A percentile compares a stretch with the other conserved stretches of the same genome.
These are phyloP conservation scores for Aegilops umbellulata DNA, from an alignment of 176 grass and related monocot species.

Conservation along the genomic window DNA sequence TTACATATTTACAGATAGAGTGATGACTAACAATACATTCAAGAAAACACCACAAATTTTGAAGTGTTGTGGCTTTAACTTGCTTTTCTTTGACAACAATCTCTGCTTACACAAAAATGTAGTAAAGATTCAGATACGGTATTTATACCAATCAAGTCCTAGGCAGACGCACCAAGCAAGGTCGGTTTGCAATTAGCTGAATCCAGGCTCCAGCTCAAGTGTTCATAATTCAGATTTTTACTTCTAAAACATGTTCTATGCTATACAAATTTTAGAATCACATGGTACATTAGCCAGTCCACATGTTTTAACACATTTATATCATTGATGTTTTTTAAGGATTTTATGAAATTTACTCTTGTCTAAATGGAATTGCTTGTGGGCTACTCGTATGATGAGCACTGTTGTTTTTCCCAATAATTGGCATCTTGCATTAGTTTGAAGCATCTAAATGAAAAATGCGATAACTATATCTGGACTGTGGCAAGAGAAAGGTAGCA, in stretches of 20 bases:
- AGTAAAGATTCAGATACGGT: background rate
- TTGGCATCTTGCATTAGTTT: slow-evolving; percentile 6
- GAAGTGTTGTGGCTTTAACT: slow-evolving; percentile 2
- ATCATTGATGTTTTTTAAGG: background rate
- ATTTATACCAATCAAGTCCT: slow-evolving; percentile 22
- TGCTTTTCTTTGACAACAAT: slow-evolving; percentile 15
- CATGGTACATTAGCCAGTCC: background rate
- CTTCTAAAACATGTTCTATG: background rate
- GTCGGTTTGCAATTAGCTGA: background rate
- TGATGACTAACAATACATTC: background rate
- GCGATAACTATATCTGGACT: background rate
- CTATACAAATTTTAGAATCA: background rate
- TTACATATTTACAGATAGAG: slow-evolving; percentile 20
- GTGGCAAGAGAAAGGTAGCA: background rate
- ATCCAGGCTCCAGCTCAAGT: background rate
- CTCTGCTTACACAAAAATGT: background rate
- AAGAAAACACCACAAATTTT: slow-evolving; percentile 30
- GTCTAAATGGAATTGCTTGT: background rate
- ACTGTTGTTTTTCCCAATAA: background rate
- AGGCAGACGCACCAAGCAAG: background rate
- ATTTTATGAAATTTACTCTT: background rate
- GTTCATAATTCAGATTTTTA: background rate
- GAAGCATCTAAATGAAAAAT: slow-evolving; percentile 6
- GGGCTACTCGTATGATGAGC: background rate
- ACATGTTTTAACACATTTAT: background rate